These are phyloP conservation scores for Venturia effusa DNA, from an alignment of 2,329 filamentous ascomycete genomes.

Conservation along the genomic window DNA sequence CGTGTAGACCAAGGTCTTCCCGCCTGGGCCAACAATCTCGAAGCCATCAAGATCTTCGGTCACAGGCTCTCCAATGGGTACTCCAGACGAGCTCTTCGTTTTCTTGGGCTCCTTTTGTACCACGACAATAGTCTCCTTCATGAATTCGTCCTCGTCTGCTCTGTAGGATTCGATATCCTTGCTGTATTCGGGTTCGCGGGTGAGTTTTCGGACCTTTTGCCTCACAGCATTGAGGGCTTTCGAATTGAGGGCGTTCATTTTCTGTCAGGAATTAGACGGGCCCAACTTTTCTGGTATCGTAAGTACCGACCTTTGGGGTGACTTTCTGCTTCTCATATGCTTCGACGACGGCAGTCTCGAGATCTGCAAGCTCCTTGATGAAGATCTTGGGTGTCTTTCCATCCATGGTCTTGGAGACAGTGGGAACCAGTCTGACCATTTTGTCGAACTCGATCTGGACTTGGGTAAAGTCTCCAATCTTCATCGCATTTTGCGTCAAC, in stretches of 20 bases:
- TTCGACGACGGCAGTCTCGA: conserved; percentile 92
- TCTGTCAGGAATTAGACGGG: conserved; percentile 32
- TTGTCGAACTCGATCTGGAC: conserved; percentile 41
- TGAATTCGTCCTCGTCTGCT: conserved; percentile 73
- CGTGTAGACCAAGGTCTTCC: conserved; percentile 82
- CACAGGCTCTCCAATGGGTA: conserved; percentile 37
- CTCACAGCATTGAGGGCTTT: conserved; percentile 94
- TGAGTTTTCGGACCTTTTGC: conserved; percentile 97
- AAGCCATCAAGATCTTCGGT: conserved; percentile 70
- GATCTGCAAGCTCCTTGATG: conserved; percentile 82
- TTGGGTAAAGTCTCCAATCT: conserved; percentile 63
- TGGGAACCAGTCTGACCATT: conserved; percentile 40
- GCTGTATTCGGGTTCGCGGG: conserved; percentile 68
- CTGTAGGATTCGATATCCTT: conserved; percentile 79
- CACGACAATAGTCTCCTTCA: conserved; percentile 74
- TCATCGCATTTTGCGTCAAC: conserved; percentile 90
- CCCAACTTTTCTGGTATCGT: background rate
- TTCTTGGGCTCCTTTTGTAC: conserved; percentile 46
- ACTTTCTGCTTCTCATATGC: conserved; percentile 92
- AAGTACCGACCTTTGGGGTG: conserved; percentile 51
- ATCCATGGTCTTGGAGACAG: conserved; percentile 44
- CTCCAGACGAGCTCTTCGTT: conserved; percentile 37
- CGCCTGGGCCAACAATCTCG: conserved; percentile 76
- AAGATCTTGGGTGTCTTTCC: conserved; percentile 81
- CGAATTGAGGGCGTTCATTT: conserved; percentile 95